phyloP scores from a whole-genome alignment of 2,329 filamentous ascomycete species.

The Seiridium unicorne region DNA sequence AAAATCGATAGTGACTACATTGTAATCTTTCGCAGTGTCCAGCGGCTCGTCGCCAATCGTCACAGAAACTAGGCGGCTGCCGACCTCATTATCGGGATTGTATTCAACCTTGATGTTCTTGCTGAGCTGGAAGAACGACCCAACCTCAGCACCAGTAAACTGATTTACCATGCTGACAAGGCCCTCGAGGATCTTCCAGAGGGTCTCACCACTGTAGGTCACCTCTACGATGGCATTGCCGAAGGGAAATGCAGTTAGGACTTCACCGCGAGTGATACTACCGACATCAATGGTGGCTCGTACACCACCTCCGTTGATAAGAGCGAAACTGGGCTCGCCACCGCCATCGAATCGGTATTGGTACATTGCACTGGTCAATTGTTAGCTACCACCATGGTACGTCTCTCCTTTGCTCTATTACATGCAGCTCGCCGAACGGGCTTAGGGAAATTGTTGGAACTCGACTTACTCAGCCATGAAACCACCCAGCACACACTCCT shows the following conservation, averaged over 20 bases:
- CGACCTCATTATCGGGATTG: constrained; percentile 48
- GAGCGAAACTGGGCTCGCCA: constrained; percentile 48
- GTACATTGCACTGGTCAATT: constrained; percentile 51
- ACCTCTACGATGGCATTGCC: constrained; percentile 63
- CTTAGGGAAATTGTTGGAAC: background rate
- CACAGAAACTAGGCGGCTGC: constrained; percentile 51
- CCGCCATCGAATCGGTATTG: constrained; percentile 54
- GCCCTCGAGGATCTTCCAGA: constrained; percentile 60
- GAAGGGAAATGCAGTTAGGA: constrained; percentile 65
- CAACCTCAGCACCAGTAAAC: constrained; percentile 50
- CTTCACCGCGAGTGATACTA: constrained; percentile 60
- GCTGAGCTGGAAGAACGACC: constrained; percentile 61
- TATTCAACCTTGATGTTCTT: constrained; percentile 55
- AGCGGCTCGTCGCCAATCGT: constrained; percentile 48
- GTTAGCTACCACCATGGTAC: background rate
- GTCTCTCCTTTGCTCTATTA: too few species aligned
- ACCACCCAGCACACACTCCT: constrained; percentile 58
- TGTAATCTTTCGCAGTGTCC: constrained; percentile 47
- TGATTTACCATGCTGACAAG: constrained; percentile 54
- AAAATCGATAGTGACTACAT: constrained; percentile 62
- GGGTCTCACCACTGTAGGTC: constrained; percentile 46
- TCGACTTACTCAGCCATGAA: constrained; percentile 47
- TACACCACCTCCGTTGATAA: constrained; percentile 64
- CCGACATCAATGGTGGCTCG: constrained; percentile 62
- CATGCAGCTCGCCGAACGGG: too few species aligned